phyloP scores from a whole-genome alignment of 768 basidiomycete species.

The Nevesoporus exiguus region DNA sequence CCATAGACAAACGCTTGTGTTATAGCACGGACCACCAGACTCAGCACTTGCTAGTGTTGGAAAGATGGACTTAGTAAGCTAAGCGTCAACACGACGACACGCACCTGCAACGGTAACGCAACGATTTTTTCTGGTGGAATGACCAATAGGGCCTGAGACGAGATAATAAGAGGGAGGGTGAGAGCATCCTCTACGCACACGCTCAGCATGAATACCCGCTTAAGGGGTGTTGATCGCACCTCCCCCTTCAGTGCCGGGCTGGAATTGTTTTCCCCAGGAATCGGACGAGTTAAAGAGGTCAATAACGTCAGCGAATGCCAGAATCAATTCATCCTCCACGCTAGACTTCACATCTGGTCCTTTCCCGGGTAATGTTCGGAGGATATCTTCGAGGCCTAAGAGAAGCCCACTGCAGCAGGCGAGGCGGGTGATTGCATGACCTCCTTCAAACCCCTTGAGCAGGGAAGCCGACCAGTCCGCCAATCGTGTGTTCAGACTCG shows the following conservation, averaged over 20 bases:
- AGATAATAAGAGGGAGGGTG: slow-evolving; percentile 45
- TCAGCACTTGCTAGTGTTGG: slow-evolving; percentile 24
- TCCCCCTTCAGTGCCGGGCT: slow-evolving; percentile 44
- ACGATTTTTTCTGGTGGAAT: slow-evolving; percentile 53
- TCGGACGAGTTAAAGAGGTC: slow-evolving; percentile 48
- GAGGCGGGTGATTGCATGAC: slow-evolving; percentile 57
- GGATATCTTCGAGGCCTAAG: slow-evolving; percentile 55
- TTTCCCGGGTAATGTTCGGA: slow-evolving; percentile 33
- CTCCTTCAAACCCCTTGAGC: slow-evolving; percentile 61
- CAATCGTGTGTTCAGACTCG: slow-evolving; percentile 39
- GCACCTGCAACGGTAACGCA: slow-evolving; percentile 54
- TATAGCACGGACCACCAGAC: slow-evolving; percentile 44
- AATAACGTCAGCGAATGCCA: slow-evolving; percentile 72
- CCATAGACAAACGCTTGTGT: slow-evolving; percentile 55
- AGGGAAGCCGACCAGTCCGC: slow-evolving; percentile 51
- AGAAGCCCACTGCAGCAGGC: slow-evolving; percentile 64
- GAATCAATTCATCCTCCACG: slow-evolving; percentile 63
- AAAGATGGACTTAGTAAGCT: neutral
- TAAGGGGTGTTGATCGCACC: slow-evolving; percentile 25
- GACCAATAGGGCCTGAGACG: slow-evolving; percentile 57
- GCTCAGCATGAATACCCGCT: slow-evolving; percentile 6
- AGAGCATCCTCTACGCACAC: slow-evolving; percentile 41
- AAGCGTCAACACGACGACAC: slow-evolving; percentile 29
- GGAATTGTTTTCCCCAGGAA: slow-evolving; percentile 70
- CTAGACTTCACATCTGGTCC: slow-evolving; percentile 34